Percentiles rank a stretch among this genome's conserved stretches.
phyloP scores from a whole-genome alignment of 768 basidiomycete species.

The Asterophora lycoperdoides region DNA sequence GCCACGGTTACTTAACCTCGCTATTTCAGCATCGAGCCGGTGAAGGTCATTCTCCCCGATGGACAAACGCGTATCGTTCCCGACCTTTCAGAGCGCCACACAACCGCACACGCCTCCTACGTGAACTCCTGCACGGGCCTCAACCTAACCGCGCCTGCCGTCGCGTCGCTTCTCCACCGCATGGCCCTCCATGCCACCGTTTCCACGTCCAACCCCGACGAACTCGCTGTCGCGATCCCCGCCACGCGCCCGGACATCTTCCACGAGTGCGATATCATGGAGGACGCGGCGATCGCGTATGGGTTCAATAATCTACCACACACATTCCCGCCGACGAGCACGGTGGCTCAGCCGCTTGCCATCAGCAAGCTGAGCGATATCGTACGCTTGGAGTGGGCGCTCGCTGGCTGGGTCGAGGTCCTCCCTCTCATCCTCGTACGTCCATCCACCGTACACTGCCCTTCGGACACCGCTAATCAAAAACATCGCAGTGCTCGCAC shows the following conservation, averaged over 20 bases:
- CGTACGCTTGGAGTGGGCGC: constrained; percentile 85
- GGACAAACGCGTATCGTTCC: constrained; percentile 76
- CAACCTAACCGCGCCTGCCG: constrained; percentile 57
- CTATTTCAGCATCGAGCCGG: constrained; percentile 79
- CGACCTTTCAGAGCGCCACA: constrained; percentile 67
- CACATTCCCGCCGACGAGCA: constrained; percentile 89
- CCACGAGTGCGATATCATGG: constrained; percentile 98
- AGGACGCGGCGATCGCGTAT: constrained; percentile 96
- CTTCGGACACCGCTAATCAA: too few species aligned
- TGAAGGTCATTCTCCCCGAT: constrained; percentile 76
- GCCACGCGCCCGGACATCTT: constrained; percentile 97
- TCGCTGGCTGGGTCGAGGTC: constrained; percentile 95
- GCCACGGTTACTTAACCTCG: constrained; percentile 2
- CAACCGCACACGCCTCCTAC: constrained; percentile 79
- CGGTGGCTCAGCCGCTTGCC: constrained; percentile 87
- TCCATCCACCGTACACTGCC: constrained; percentile 4
- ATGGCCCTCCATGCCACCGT: constrained; percentile 72
- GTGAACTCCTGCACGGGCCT: constrained; percentile 96
- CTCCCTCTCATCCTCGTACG: constrained; percentile 89
- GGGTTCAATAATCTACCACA: constrained; percentile 96
- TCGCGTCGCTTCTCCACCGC: constrained; percentile 67
- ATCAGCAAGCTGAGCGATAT: constrained; percentile 90
- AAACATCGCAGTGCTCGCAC: constrained; percentile 75
- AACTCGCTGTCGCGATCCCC: constrained; percentile 74
- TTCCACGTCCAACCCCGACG: constrained; percentile 56